Base-by-base conservation (phyloP, 1,139 yeast genomes). In the Pichia kudriavzevii region DNA sequence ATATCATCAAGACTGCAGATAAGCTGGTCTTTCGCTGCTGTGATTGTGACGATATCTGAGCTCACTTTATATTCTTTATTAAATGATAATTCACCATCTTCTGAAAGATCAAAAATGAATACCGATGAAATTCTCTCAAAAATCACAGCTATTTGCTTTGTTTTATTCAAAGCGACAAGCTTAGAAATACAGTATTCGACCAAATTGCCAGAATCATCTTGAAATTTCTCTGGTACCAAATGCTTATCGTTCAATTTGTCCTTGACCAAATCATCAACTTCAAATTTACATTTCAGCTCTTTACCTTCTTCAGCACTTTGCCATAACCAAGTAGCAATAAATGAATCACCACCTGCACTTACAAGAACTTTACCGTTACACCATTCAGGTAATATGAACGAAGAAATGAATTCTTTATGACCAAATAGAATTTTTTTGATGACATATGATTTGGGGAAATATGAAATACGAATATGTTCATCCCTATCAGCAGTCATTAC, bases 291-390 rank as follows among this genome's bases (percentile, higher is more conserved):
- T 7, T 78, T 44, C 31, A 72, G 56, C 42, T 67, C 58, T 11
- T 27, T 22, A 7, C 35, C 27, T 28, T 67, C 67, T 3, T 30
- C 36, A 8, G 42, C 37, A 3, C 40, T 36, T 34, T 52, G 49
- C 60, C 60, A 88, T 45, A 82, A 67, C 96, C 97, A 91, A 20
- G 77, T 57, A 41, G 72, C 67, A n/a, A 91, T 55, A 46, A 58
- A 75, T 39, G 75, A 76, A 54, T 91, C 98, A 45, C 98, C 99
- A 24, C 98, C 97, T 3, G 81, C 97, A 52, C 91, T 79, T 16
- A 87, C 60, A 39, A 91, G 64, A 14, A 66, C 50, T 8, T 60
- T 50, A 6, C 65, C 56, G 26, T 67, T 58, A 29, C 52, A 44
- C 68, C 74, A 72, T 11, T 56, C 49, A 22, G 82, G 79, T 21